phyloP scores from a whole-genome alignment of 2,329 filamentous ascomycete genomes.

The Aspergillus novoparasiticus region DNA sequence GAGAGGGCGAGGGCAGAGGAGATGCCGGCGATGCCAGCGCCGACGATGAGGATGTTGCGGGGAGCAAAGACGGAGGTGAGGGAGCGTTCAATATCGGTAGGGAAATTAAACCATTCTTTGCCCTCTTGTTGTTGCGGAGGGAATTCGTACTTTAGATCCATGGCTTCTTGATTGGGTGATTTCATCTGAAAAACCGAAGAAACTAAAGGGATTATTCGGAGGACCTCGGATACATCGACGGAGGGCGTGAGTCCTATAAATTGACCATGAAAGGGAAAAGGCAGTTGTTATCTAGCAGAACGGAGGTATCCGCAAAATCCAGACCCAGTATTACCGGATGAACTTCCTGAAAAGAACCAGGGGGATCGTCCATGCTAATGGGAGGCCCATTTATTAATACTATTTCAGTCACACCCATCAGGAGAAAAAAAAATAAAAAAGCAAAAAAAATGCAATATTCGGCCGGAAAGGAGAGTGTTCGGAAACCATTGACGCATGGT shows the following conservation, averaged over 20 bases:
- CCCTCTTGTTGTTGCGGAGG: constrained; percentile 8
- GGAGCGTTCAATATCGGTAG: constrained; percentile 9
- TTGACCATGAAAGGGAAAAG: neutral
- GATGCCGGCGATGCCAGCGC: constrained; percentile 40
- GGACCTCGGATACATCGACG: neutral
- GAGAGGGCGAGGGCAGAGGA: constrained; percentile 36
- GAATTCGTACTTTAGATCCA: constrained; percentile 11
- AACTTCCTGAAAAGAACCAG: constrained; percentile 3
- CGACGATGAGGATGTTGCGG: constrained; percentile 35
- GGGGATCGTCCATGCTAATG: neutral
- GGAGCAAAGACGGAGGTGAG: constrained; percentile 17
- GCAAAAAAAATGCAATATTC: constrained; percentile 7
- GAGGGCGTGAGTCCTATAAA: neutral
- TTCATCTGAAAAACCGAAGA: neutral
- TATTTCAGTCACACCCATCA: neutral
- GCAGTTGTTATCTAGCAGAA: neutral
- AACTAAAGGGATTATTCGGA: neutral
- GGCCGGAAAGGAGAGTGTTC: constrained; percentile 15
- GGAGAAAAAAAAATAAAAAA: neutral
- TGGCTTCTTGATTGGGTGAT: constrained; percentile 1
- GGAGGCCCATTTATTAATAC: neutral
- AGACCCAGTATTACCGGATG: neutral
- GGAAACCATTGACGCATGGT: constrained; percentile 3
- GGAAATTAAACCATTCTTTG: constrained; percentile 13
- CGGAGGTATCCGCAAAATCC: neutral